Percentiles rank a stretch among this genome's conserved stretches.
These are phyloP conservation scores for Eimeria necatrix DNA, from an alignment of 169 alveolate species.

Conservation along the genomic window DNA sequence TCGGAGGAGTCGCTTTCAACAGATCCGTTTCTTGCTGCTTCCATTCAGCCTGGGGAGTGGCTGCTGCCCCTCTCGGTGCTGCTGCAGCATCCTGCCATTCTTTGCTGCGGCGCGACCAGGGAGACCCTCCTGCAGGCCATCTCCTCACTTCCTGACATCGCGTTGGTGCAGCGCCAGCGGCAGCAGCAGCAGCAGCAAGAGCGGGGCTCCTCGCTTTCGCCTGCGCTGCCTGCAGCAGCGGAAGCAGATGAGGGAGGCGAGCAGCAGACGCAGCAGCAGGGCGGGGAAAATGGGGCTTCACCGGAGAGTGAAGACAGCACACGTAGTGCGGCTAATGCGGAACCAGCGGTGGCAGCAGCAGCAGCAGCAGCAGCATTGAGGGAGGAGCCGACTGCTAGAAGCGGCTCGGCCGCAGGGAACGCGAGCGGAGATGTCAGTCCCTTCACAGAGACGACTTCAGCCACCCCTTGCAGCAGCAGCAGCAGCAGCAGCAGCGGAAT, in stretches of 20 bases:
- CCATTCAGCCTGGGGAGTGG: constrained; percentile 38
- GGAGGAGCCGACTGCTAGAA: neutral
- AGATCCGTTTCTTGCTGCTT: constrained; percentile 34
- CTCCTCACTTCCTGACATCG: neutral
- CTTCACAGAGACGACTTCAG: neutral
- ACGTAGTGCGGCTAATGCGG: neutral
- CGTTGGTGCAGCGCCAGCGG: neutral
- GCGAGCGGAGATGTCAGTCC: constrained; percentile 1
- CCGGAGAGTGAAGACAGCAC: neutral
- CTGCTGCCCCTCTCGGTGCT: neutral
- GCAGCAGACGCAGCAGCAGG: constrained; percentile 35
- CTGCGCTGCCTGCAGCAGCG: neutral
- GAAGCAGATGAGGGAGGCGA: neutral
- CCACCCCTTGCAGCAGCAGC: constrained; percentile 4
- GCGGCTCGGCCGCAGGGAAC: neutral
- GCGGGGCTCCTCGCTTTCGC: neutral
- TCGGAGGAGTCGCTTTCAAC: constrained; percentile 19
- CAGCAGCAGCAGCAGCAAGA: constrained; percentile 29
- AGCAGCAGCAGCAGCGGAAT: neutral
- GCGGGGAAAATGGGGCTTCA: neutral
- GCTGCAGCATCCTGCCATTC: constrained; percentile 50
- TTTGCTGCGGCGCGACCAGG: constrained; percentile 1
- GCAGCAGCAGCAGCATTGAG: constrained; percentile 2
- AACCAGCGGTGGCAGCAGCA: neutral
- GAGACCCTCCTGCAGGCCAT: constrained; percentile 38